These are phyloP conservation scores for Solanum medicagineum DNA, from an alignment of 257 asterid species.

Conservation along the genomic window DNA sequence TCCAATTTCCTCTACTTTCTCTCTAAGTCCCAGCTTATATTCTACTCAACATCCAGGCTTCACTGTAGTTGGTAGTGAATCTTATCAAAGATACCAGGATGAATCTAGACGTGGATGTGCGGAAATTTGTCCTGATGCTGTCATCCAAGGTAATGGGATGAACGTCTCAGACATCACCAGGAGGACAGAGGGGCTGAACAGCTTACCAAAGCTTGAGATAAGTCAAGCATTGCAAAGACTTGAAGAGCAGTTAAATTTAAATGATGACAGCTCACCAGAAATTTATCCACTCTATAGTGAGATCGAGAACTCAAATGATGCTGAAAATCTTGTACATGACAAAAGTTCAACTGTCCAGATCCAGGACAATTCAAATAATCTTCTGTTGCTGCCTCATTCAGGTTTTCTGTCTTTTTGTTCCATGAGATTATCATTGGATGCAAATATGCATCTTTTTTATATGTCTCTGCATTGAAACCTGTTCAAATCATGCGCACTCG, in stretches of 20 bases:
- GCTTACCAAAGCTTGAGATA: conserved; percentile 37
- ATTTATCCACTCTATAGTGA: conserved; percentile 17
- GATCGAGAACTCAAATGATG: conserved; percentile 32
- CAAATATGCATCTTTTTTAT: background rate
- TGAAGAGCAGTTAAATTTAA: conserved; percentile 73
- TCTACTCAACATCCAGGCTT: conserved; percentile 40
- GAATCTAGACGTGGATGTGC: conserved; percentile 51
- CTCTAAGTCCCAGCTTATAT: conserved; percentile 41
- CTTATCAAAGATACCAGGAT: conserved; percentile 32
- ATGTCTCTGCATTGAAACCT: background rate
- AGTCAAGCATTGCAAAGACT: conserved; percentile 49
- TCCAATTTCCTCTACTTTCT: conserved; percentile 29
- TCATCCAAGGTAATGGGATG: conserved; percentile 7
- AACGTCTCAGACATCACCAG: conserved; percentile 12
- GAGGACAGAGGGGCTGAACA: conserved; percentile 29
- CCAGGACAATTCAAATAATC: conserved; percentile 25
- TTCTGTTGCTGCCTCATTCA: conserved; percentile 18
- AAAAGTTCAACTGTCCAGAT: conserved; percentile 30
- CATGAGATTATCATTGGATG: background rate
- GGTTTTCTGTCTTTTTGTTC: conserved; percentile 11
- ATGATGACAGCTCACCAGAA: conserved; percentile 43
- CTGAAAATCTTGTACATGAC: conserved; percentile 23
- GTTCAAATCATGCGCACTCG: background rate
- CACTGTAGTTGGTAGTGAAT: conserved; percentile 35
- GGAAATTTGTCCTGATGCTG: conserved; percentile 50